Base-by-base conservation (phyloP, 768 basidiomycete genomes). In the Termitomyces sp. region DNA sequence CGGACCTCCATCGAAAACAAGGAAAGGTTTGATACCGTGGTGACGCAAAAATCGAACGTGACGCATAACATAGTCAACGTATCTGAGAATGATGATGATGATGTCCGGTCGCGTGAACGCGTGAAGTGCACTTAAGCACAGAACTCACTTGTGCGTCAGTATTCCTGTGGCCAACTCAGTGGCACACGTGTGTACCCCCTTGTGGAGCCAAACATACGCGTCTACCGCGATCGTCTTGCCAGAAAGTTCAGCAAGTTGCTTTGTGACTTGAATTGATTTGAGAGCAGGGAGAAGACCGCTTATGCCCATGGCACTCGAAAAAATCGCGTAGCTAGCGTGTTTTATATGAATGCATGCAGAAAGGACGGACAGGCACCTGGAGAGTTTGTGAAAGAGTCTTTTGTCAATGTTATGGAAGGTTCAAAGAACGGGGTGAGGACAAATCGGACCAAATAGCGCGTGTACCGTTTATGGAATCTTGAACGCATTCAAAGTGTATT, bases 1-100 rank as follows among this genome's bases (percentile, higher is more conserved):
- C 10, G 90, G 91, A 0, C 96, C 96, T 16, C 97, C 97, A 66
- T 98, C 97, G 64, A 99, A 96, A 17, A 99, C 97, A 25, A 99
- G 75, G 68, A 90, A 94, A 1, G 97, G 96, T 50, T 80, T 80
- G 57, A 98, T 90, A 23, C 84, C 83, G 68, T 92, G 79, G 71
- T 98, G 86, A 59, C 84, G 82, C 50, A 99, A 73, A 53, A 98
- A 81, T 28, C 94, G 83, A 43, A 98, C 85, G 32, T 89, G 85
- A 62, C 92, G 85, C 94, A 98, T 96, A 39, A 88, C 88, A 73
- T 96, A 99, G 68, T 96, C 88, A 57, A 98, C 93, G 77, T 97
- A 98, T 74, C 95, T 96, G 28, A 19, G 5, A n/a, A 39, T n/a
- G 16, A 14, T 8, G 21, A 39, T n/a, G 16, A 14, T 8, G 21